These are phyloP conservation scores for Litsea cubeba DNA, from an alignment of 164 flowering plant species.

Conservation along the genomic window DNA sequence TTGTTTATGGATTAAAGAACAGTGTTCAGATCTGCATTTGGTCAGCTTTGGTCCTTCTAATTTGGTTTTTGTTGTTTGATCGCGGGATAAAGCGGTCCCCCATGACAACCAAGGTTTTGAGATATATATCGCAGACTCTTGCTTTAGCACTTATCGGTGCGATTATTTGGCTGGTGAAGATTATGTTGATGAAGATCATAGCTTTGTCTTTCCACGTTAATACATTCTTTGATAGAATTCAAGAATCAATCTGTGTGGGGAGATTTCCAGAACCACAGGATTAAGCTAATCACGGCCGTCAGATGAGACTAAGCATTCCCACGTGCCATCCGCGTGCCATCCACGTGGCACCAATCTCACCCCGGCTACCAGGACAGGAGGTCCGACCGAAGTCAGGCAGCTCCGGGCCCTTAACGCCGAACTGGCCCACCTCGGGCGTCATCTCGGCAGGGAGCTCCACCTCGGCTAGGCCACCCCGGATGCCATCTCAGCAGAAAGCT, in stretches of 20 bases:
- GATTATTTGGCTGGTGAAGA: conserved; percentile 61
- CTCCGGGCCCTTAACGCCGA: too few species aligned
- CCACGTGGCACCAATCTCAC: too few species aligned
- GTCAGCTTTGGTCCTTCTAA: conserved; percentile 53
- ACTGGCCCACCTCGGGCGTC: too few species aligned
- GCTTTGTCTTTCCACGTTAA: conserved; percentile 66
- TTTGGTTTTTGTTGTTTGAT: conserved; percentile 61
- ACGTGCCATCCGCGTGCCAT: too few species aligned
- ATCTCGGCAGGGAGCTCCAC: too few species aligned
- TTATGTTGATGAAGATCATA: conserved; percentile 50
- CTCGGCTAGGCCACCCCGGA: too few species aligned
- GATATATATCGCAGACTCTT: conserved; percentile 46
- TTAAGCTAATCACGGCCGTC: too few species aligned
- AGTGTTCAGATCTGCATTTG: conserved; percentile 61
- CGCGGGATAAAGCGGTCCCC: conserved; percentile 39
- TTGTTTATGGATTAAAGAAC: conserved; percentile 57
- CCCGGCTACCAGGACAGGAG: too few species aligned
- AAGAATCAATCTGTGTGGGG: conserved; percentile 75
- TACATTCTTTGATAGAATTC: conserved; percentile 80
- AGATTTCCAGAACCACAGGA: too few species aligned
- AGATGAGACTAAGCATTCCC: too few species aligned
- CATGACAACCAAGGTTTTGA: conserved; percentile 24
- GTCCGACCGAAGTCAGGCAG: too few species aligned
- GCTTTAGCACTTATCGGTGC: conserved; percentile 52
- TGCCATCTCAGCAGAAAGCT: too few species aligned